Percentiles rank a stretch among this genome's conserved stretches.
Conservation (phyloP, 108 stramenopile species). For the Mediolabrus comicus region DNA sequence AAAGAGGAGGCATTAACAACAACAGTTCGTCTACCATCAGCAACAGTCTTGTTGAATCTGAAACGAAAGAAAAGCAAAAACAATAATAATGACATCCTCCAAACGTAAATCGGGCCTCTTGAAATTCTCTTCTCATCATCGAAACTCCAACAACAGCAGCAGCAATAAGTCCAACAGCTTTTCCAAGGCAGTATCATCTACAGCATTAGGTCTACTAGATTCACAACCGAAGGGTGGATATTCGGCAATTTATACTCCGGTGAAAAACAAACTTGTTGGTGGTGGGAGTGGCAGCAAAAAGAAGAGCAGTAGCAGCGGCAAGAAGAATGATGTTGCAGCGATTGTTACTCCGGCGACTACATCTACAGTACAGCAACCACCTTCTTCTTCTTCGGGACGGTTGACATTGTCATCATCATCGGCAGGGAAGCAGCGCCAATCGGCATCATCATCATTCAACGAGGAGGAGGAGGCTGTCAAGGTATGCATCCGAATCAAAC, state of each 20-base stretch:
- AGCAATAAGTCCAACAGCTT: background rate
- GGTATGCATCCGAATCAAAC: slow-evolving; percentile 29
- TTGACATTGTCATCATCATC: background rate
- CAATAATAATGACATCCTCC: background rate
- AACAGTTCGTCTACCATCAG: background rate
- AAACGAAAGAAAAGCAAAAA: too few species aligned
- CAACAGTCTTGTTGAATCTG: too few species aligned
- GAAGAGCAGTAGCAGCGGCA: background rate
- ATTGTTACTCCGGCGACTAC: background rate
- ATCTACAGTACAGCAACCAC: background rate
- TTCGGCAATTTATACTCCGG: background rate
- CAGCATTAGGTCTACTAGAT: background rate
- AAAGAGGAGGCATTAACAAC: too few species aligned
- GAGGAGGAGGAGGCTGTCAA: slow-evolving; percentile 28
- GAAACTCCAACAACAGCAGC: background rate
- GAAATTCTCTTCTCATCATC: background rate
- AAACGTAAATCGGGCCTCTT: slow-evolving; percentile 16
- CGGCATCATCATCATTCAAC: background rate
- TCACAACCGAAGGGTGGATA: background rate
- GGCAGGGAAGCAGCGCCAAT: background rate
- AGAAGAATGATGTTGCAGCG: background rate
- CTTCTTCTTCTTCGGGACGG: background rate
- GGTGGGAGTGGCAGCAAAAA: background rate
- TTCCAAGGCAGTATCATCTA: too few species aligned
- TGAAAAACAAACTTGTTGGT: background rate